A percentile compares a stretch with the other conserved stretches of the same genome.
phyloP scores from a whole-genome alignment of 2,329 filamentous ascomycete species.

The Lasiodiplodia sp. region DNA sequence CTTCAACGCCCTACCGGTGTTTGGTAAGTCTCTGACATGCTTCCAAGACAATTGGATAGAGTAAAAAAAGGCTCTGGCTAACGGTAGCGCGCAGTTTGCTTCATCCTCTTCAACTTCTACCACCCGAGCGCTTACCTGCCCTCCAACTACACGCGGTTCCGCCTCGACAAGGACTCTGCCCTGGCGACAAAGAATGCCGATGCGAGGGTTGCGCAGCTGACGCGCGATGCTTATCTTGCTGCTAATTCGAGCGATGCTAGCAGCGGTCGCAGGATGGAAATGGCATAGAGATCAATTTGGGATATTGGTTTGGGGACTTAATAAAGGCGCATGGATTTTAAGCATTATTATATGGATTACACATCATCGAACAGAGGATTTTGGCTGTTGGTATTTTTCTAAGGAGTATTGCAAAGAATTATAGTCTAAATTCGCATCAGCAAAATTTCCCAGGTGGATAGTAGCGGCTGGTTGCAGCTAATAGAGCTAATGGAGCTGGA shows the following conservation, averaged over 20 bases:
- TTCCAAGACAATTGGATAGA: neutral
- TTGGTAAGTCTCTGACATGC: neutral
- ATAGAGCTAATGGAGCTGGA: too few species aligned
- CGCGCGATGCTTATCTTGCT: neutral
- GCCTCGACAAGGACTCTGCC: conserved; percentile 2
- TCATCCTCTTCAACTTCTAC: neutral
- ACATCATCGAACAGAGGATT: too few species aligned
- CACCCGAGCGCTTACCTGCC: conserved; percentile 3
- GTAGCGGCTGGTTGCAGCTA: too few species aligned
- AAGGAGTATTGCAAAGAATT: too few species aligned
- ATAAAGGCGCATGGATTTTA: too few species aligned
- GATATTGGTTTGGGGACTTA: neutral
- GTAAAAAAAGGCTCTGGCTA: neutral
- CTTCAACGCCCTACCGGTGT: neutral
- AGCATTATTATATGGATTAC: too few species aligned
- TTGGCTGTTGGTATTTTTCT: too few species aligned
- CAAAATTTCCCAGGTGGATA: too few species aligned
- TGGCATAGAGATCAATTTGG: neutral
- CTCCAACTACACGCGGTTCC: neutral
- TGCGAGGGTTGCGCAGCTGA: conserved; percentile 13
- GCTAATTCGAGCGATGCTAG: neutral
- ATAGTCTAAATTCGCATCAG: too few species aligned
- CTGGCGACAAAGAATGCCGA: neutral
- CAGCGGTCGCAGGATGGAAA: neutral
- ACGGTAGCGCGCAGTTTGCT: neutral